Conservation (phyloP, 2,329 filamentous ascomycete genomes). For the Berkeleyomyces rouxiae region DNA sequence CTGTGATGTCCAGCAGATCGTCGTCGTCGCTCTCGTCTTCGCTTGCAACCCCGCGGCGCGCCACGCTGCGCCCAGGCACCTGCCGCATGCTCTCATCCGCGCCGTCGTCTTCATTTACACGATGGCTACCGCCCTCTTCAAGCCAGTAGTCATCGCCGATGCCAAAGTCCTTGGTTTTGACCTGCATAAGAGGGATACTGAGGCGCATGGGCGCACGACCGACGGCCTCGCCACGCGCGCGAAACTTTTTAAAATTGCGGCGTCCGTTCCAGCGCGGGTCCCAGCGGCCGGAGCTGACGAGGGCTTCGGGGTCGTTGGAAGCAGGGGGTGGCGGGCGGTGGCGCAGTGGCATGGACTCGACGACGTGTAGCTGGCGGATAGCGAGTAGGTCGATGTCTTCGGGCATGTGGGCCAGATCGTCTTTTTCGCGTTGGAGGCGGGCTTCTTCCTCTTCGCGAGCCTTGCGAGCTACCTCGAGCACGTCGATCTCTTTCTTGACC, state of each 20-base stretch:
- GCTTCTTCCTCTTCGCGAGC: constrained; percentile 50
- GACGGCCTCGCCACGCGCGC: constrained; percentile 34
- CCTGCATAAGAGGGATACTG: constrained; percentile 57
- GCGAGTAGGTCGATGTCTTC: constrained; percentile 55
- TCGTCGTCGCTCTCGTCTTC: constrained; percentile 22
- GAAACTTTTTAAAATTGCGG: constrained; percentile 91
- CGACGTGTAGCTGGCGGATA: constrained; percentile 55
- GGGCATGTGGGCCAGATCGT: constrained; percentile 33
- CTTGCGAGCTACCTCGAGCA: constrained; percentile 48
- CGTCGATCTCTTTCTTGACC: constrained; percentile 45
- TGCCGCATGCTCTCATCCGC: constrained; percentile 12
- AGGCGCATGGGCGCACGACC: constrained; percentile 31
- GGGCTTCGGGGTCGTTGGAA: constrained; percentile 27
- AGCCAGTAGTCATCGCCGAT: constrained; percentile 66
- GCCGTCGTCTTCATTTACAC: constrained; percentile 16
- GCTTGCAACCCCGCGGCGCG: neutral
- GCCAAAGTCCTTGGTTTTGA: constrained; percentile 52
- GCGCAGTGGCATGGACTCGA: constrained; percentile 59
- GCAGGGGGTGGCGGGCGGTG: constrained; percentile 17
- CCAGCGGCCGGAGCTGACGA: constrained; percentile 48
- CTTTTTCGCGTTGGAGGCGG: constrained; percentile 35
- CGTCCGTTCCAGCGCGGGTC: constrained; percentile 82
- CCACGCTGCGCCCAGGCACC: neutral
- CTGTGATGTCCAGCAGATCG: constrained; percentile 12
- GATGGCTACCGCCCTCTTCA: constrained; percentile 27